Evolutionary conservation across 1,284 basidiomycete genomes (phyloP).

Genomic region (Leccinum proliferum): DNA sequence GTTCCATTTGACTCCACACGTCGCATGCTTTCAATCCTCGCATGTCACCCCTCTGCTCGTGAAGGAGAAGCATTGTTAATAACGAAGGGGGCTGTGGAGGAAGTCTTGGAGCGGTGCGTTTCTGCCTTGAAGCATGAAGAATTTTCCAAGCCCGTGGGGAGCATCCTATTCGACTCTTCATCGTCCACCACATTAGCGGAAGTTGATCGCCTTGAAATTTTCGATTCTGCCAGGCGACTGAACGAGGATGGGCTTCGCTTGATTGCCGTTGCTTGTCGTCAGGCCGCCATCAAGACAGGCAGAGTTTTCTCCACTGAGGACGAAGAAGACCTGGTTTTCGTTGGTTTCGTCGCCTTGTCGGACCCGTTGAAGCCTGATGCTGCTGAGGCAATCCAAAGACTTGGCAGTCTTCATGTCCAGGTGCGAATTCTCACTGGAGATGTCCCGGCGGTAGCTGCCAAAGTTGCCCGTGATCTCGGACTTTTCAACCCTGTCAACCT

Average conservation of each 20-base stretch:
- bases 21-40: constrained; percentile 28
- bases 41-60: constrained; percentile 1
- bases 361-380: constrained; percentile 30
- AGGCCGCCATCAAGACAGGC: constrained; percentile 12
- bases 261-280: constrained; percentile 28
- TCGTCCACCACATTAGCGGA: constrained; percentile 16
- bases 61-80: constrained; percentile 22
- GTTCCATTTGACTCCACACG: constrained; percentile 30
- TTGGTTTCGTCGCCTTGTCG: constrained; percentile 26
- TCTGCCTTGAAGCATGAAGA: constrained; percentile 20
- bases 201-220: constrained; percentile 19
- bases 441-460: constrained; percentile 28
- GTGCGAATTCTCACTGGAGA: constrained; percentile 30
- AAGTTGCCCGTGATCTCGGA: constrained; percentile 30
- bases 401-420: constrained; percentile 27
- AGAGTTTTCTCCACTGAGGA: constrained; percentile 19
- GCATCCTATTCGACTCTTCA: constrained; percentile 16
- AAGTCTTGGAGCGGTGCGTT: constrained; percentile 28
- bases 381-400: constrained; percentile 26
- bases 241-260: constrained; percentile 29
- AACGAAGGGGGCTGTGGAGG: constrained; percentile 29
- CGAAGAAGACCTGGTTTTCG: constrained; percentile 26
- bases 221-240: constrained; percentile 23
- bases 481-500: constrained; percentile 23
- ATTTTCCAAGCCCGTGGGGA: constrained; percentile 9